Conservation (phyloP, 1,139 yeast genomes). For the Saccharomyces hybrid region DNA sequence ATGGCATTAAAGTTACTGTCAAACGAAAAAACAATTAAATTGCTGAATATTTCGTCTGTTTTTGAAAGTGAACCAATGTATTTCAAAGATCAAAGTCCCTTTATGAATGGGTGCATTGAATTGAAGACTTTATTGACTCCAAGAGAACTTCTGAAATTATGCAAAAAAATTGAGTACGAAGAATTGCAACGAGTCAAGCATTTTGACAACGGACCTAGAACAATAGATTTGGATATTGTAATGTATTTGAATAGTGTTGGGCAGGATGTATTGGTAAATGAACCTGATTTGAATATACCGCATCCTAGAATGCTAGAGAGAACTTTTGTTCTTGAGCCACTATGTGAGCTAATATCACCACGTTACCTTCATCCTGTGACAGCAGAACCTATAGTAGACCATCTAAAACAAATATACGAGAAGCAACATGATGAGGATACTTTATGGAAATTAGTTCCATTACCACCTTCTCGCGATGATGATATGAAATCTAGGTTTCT, state of each 20-base stretch:
- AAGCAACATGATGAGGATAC: constrained; percentile 26
- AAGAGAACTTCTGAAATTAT: constrained; percentile 46
- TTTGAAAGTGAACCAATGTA: constrained; percentile 94
- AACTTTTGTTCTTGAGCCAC: constrained; percentile 81
- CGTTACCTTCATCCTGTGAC: constrained; percentile 67
- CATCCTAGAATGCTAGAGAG: constrained; percentile 86
- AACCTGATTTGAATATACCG: constrained; percentile 61
- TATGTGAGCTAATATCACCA: constrained; percentile 70
- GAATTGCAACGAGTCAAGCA: constrained; percentile 65
- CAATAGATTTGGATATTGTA: constrained; percentile 81
- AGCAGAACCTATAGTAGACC: constrained; percentile 69
- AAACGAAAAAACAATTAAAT: constrained; percentile 34
- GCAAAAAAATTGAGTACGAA: constrained; percentile 74
- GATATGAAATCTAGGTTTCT: constrained; percentile 11
- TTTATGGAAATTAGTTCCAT: constrained; percentile 25
- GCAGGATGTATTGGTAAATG: constrained; percentile 35
- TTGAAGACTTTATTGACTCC: constrained; percentile 56
- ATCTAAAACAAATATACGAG: constrained; percentile 50
- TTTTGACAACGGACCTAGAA: constrained; percentile 84
- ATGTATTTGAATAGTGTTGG: constrained; percentile 39
- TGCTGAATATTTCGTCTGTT: constrained; percentile 63
- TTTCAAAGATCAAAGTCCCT: constrained; percentile 68
- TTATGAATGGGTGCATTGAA: constrained; percentile 75
- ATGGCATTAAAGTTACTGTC: constrained; percentile 49
- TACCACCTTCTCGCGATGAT: constrained; percentile 12